Base-by-base conservation (phyloP, 2,329 filamentous ascomycete genomes). In the Decorospora gaudefroyi region DNA sequence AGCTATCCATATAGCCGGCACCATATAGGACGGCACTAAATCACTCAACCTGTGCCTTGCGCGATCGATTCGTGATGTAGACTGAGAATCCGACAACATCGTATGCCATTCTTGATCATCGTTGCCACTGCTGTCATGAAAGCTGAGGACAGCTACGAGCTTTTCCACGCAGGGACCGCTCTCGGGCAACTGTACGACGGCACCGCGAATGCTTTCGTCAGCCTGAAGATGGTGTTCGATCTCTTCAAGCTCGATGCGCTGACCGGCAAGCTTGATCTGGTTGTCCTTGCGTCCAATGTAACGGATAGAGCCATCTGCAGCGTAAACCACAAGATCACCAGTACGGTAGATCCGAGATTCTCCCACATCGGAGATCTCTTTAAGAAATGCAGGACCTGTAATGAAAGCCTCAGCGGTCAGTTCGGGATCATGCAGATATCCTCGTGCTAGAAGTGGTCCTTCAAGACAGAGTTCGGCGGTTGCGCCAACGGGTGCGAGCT, bases 71-170 rank as follows among this genome's bases (percentile, higher is more conserved):
- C 63, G 58, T 15, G 49, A 30, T 6, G 67, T 54, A 4, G 63
- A 64, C 32, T 41, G 50, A 2, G 62, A 50, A 7, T 64, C 58
- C 6, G 69, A 55, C 35, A 72, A 64, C 19, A 71, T 49, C 10
- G 45, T 59, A n/a, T 50, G 49, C 62, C 62, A 66, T 8, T 53
- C 33, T 22, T 45, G 23, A 4, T 57, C 56, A 13, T 61, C 56
- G 0, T 57, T 43, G 1, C 44, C 35, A 10, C 26, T 10, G 8
- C 63, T 45, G 6, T 49, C 55, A 15, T 69, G 64, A 16, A 75
- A 55, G 16, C 70, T 71, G 40, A 76, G 49, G 2, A 79, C 69
- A 8, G 74, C 68, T 5, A 73, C 69, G n/a, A 77, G 68, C n/a
- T 70, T 72, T 42, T 72, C 65, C 42, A 73, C 69, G n/a, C 68